Base-by-base conservation (phyloP, 169 alveolate species). In the Cytauxzoon felis region DNA sequence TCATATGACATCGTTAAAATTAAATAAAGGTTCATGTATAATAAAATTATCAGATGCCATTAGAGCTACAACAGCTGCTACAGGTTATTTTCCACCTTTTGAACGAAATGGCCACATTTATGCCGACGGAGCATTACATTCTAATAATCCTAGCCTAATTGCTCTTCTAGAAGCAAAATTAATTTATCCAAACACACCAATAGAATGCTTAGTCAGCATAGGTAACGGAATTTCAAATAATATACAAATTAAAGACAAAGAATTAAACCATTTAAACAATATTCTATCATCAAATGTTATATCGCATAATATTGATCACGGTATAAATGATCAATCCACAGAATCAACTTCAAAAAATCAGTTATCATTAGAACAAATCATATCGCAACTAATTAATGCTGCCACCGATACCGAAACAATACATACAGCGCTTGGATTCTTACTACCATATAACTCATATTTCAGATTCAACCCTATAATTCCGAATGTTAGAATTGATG, bases 61-160 rank as follows among this genome's bases (percentile, higher is more conserved):
- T 43, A 58, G 93, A 13, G 90, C 94, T 7, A 88, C 95, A 21
- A 88, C 95, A 1, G 94, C 95, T 11, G 95, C 95, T 9, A 93
- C 93, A 0, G 90, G 87, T 6, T 91, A 81, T 60, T 91, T 91
- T 70, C 81, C 89, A 36, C 82, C 83, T 33, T 54, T 89, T 53
- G 67, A 72, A 38, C 61, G 85, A 13, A 91, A 88, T 45, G 87
- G 87, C 2, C 76, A 79, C 36, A 38, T 76, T 53, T 80, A 72
- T 57, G 90, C 81, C 3, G 95, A 91, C 41, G 95, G 95, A 1
- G 94, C 95, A 4, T 63, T 91, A 32, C 81, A 87, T 27, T 87
- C 92, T 27, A 91, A 91, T 87, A 91, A 91, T 57, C 95, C 95
- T 11, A 62, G 90, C 2, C 70, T 89, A 16, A 64, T 87, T n/a